phyloP scores from a whole-genome alignment of 1,284 basidiomycete species.

The Stygiomarasmius scandens region DNA sequence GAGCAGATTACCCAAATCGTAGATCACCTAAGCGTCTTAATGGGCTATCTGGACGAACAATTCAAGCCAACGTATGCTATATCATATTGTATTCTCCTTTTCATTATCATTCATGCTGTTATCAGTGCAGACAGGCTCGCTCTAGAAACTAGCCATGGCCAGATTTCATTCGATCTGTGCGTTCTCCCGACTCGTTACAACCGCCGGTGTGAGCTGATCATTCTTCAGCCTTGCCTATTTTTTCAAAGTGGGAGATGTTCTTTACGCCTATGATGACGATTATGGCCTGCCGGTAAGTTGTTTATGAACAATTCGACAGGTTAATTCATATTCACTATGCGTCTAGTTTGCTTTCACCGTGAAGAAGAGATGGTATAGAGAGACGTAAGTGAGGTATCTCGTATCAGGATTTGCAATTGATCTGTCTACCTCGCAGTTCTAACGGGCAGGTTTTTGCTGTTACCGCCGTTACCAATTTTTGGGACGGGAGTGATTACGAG shows the following conservation, averaged over 20 bases:
- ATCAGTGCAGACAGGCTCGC: background rate
- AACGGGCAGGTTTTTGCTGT: too few species aligned
- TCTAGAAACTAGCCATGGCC: background rate
- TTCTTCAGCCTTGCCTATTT: background rate
- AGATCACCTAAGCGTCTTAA: background rate
- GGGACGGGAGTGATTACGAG: too few species aligned
- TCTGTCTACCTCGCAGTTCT: too few species aligned
- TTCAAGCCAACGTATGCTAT: background rate
- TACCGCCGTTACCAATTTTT: too few species aligned
- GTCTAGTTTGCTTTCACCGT: too few species aligned
- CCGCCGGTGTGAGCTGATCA: background rate
- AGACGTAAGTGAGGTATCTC: too few species aligned
- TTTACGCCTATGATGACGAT: background rate
- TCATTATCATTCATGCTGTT: background rate
- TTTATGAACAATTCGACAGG: background rate
- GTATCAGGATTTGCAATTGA: too few species aligned
- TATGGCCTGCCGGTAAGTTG: background rate
- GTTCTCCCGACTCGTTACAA: background rate
- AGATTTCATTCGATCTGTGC: background rate
- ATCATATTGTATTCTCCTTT: too few species aligned
- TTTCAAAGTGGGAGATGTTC: background rate
- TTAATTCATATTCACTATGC: too few species aligned
- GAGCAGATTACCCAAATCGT: background rate
- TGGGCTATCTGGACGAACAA: background rate
- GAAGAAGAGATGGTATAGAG: too few species aligned